phyloP scores from a whole-genome alignment of 1,284 basidiomycete species.

The Rhodotorula sp. region DNA sequence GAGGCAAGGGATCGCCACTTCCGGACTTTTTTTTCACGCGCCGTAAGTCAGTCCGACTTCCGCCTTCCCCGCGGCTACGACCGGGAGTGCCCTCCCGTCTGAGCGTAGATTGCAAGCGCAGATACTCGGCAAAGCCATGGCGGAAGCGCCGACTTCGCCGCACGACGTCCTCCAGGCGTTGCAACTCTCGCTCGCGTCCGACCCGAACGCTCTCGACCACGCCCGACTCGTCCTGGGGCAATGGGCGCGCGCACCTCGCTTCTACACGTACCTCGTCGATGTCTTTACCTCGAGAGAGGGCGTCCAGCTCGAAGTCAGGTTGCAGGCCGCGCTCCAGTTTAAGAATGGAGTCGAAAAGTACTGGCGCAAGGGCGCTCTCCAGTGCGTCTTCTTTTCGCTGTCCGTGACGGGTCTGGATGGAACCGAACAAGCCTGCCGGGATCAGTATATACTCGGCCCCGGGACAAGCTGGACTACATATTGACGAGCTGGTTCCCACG shows the following conservation, averaged over 20 bases:
- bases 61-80: not conserved
- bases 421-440: not conserved
- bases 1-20: not conserved
- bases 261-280: conserved; percentile 34
- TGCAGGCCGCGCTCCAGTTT: conserved; percentile 42
- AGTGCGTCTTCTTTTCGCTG: conserved; percentile 27
- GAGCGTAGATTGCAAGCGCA: not conserved
- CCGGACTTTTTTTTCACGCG: not conserved
- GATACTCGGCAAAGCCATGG: not conserved
- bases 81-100: not conserved
- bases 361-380: conserved; percentile 35
- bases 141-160: conserved; percentile 8
- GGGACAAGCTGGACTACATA: no score
- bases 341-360: conserved; percentile 45
- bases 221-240: conserved; percentile 27
- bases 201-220: conserved; percentile 18
- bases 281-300: conserved; percentile 28
- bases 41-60: no score
- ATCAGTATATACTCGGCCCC: not conserved
- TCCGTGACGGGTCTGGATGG: no score
- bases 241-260: conserved; percentile 36
- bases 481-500: not conserved
- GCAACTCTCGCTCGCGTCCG: conserved; percentile 30
- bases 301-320: conserved; percentile 22
- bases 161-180: conserved; percentile 28